These are phyloP conservation scores for Eucalyptus sp. DNA, from an alignment of 345 rosid genomes.

Conservation along the genomic window DNA sequence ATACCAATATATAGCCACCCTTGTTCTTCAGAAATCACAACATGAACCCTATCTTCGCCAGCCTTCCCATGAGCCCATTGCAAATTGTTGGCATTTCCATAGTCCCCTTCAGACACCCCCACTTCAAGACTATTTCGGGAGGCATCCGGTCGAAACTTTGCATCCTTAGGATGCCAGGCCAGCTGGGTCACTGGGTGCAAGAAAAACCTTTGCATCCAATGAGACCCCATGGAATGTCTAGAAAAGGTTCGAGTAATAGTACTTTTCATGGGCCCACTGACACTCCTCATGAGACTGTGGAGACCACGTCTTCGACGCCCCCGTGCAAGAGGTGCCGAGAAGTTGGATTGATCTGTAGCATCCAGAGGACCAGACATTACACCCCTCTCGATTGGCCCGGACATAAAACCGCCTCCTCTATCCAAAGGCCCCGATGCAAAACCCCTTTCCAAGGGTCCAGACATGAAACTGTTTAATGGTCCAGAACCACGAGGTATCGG, in stretches of 20 bases:
- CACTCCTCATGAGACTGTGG: conserved; percentile 71
- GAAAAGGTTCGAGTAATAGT: conserved; percentile 80
- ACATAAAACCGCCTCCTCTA: conserved; percentile 76
- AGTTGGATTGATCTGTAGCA: conserved; percentile 62
- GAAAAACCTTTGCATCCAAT: conserved; percentile 79
- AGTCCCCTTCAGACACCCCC: conserved; percentile 45
- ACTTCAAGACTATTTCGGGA: conserved; percentile 45
- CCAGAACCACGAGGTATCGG: conserved; percentile 90
- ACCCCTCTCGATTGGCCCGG: conserved; percentile 91
- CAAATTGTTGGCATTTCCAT: conserved; percentile 48
- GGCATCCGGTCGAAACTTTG: conserved; percentile 51
- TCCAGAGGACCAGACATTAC: conserved; percentile 98
- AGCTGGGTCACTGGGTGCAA: conserved; percentile 56
- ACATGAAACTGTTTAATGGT: conserved; percentile 79
- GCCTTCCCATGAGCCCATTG: conserved; percentile 99
- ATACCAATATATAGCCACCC: conserved; percentile 98
- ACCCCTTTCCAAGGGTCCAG: conserved; percentile 91
- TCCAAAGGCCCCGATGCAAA: conserved; percentile 93
- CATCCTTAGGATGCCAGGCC: conserved; percentile 64
- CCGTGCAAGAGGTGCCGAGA: conserved; percentile 85
- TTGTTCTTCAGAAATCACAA: conserved; percentile 96
- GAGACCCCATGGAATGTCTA: conserved; percentile 48
- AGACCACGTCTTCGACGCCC: conserved; percentile 55
- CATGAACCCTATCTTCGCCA: conserved; percentile 96
- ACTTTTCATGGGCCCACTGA: conserved; percentile 83